Base-by-base conservation (phyloP, 495 filamentous ascomycete genomes). In the Podospora didyma region DNA sequence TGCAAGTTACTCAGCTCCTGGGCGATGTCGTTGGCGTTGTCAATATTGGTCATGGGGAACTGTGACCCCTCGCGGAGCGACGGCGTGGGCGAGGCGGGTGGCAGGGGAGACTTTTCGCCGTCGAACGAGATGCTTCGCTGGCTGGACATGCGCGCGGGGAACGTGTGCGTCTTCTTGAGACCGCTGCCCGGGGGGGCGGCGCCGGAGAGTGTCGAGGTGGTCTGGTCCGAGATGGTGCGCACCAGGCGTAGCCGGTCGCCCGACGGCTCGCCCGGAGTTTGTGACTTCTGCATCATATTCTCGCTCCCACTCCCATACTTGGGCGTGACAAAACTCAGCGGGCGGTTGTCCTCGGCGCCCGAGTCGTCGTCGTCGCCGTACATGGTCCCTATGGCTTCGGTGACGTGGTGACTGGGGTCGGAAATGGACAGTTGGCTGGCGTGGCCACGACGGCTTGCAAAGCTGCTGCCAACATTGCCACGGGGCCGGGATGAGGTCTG, bases 1-100 rank as follows among this genome's bases (percentile, higher is more conserved):
- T 96, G 92, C 50, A 99, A 73, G 67, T 97, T 99, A 71, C 87
- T 96, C 46, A 97, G 74, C 74, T 99, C 94, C 68, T 97, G 91
- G 28, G 90, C 91, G 17, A 99, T 90, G 56, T 92, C 93, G 48
- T 88, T 90, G 12, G 95, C 88, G 63, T 93, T 85, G 75, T 96
- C 92, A 59, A 97, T 92, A 66, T 96, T 87, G 61, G 90, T 90
- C 31, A 97, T 79, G 52, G 92, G 90, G 63, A 92, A 96, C 53
- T 86, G 86, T 24, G 86, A 80, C 34, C 79, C 85, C 24, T 76
- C 76, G 28, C 86, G 76, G n/a, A 83, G 59, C 12, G 84, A 85
- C 11, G 83, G 77, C 7, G 82, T 79, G 19, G 86, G 77, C 23
- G 86, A 86, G 5, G 80, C 64, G 6, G 82, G 80, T 2, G 68